Conservation (phyloP, 1,284 basidiomycete genomes). For the Phylloboletellus chloephorus region DNA sequence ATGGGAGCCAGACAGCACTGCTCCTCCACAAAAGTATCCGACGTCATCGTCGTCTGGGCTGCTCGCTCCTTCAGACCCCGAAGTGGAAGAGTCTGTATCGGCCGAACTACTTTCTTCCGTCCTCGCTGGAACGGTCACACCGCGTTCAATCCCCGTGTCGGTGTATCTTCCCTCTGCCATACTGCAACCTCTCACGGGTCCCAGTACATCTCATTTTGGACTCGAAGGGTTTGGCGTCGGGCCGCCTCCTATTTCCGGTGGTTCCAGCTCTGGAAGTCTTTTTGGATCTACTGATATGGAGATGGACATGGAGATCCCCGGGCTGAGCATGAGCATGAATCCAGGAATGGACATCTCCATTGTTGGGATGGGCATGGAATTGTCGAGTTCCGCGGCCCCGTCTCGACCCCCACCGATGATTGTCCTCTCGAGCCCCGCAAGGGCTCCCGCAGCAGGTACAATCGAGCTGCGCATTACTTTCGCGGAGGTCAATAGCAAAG, state of each 20-base stretch:
- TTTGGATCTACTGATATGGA: slow-evolving; percentile 33
- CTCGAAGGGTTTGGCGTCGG: slow-evolving; percentile 26
- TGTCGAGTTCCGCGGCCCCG: slow-evolving; percentile 23
- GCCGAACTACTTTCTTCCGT: slow-evolving; percentile 26
- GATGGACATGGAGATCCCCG: slow-evolving; percentile 33
- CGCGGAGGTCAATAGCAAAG: slow-evolving; percentile 19
- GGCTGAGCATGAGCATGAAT: slow-evolving; percentile 34
- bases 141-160: slow-evolving; percentile 31
- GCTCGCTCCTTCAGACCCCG: slow-evolving; percentile 40
- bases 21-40: slow-evolving; percentile 14
- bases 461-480: slow-evolving; percentile 30
- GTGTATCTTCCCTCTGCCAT: slow-evolving; percentile 28
- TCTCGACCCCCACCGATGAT: slow-evolving; percentile 27
- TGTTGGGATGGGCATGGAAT: slow-evolving; percentile 23
- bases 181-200: slow-evolving; percentile 21
- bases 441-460: slow-evolving; percentile 15
- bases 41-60: slow-evolving; percentile 15
- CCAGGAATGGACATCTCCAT: slow-evolving; percentile 28
- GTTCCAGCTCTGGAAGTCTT: slow-evolving; percentile 25
- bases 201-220: slow-evolving; percentile 26
- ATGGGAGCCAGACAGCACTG: slow-evolving; percentile 46
- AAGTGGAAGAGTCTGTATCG: slow-evolving; percentile 31
- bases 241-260: slow-evolving; percentile 23
- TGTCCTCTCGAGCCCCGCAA: slow-evolving; percentile 24
- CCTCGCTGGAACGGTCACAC: slow-evolving; percentile 28